Evolutionary conservation across 192 early-diverging fungal genomes (phyloP).

Genomic region (Lobulomyces angularis): DNA sequence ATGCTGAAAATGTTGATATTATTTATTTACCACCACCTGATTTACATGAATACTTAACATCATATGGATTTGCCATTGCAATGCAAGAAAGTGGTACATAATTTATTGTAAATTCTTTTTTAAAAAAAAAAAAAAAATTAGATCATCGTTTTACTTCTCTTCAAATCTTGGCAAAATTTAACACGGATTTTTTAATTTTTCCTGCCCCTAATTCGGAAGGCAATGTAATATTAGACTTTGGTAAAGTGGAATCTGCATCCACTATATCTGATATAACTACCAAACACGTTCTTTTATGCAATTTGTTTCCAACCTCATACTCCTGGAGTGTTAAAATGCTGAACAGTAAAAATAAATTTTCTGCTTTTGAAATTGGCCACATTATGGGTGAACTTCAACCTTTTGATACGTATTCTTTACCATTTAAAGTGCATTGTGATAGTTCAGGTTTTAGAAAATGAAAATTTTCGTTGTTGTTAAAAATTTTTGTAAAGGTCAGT

Average conservation of each 20-base stretch:
- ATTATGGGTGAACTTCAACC: conserved; percentile 31
- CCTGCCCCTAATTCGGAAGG: conserved; percentile 20
- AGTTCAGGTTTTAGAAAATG: conserved; percentile 22
- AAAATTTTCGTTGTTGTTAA: no score
- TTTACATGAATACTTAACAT: conserved; percentile 17
- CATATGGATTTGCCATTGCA: conserved; percentile 32
- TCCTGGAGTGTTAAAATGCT: conserved; percentile 40
- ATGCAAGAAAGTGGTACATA: conserved; percentile 23
- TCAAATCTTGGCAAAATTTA: conserved; percentile 27
- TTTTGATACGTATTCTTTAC: conserved; percentile 29
- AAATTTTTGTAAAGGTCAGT: no score
- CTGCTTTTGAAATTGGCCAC: conserved; percentile 33
- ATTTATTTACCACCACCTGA: conserved; percentile 36
- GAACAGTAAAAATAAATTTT: conserved; percentile 23
- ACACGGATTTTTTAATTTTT: conserved; percentile 28
- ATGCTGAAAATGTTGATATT: conserved; percentile 26
- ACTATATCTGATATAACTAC: conserved; percentile 20
- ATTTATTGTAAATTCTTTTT: no score
- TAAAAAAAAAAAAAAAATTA: no score
- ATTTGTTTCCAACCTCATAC: conserved; percentile 23
- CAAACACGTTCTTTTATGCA: conserved; percentile 33
- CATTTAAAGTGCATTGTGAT: conserved; percentile 35
- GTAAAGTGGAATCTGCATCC: conserved; percentile 27
- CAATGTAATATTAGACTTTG: conserved; percentile 40
- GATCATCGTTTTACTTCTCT: conserved; percentile 30